Evolutionary conservation across 1,284 basidiomycete genomes (phyloP), one percentile per base, ranked within the genome.

Genomic region (Cerrena zonata): DNA sequence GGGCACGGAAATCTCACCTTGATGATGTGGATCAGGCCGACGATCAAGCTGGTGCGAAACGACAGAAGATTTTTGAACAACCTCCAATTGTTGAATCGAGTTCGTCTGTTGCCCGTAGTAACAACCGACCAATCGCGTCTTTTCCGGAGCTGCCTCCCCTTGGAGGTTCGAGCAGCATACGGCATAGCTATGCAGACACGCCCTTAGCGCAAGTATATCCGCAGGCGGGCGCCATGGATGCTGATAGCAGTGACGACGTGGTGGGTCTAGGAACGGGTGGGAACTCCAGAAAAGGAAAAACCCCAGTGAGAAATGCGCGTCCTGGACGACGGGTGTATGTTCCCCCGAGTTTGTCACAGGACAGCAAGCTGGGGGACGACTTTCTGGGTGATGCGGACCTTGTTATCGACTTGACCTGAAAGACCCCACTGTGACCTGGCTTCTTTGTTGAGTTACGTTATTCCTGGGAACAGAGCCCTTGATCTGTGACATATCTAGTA

Each of bases 361-460:
- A 41, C 7, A 41, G 39, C 18, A 18, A 18, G 18, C 18, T 41
- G 21, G 39, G 10, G 7, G 21, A 41, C 15, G 39, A 41, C 15
- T 41, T 41, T 19, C 39, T 18, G 21, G n/a, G 39, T 10, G n/a
- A 22, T 41, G 39, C 18, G 21, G 43, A 45, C 25, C 10, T 11
- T 22, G 23, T 45, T 10, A 45, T 45, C 25, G 43, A 45, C 24
- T 23, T 45, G n/a, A 45, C 43, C 10, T 45, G 43, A 45, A 10
- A 45, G 24, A 25, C 13, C n/a, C 11, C 34, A 36, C 34, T 36
- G 11, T 36, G n/a, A 11, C 11, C n/a, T 36, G 11, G n/a, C n/a
- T 36, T n/a, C n/a, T n/a, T n/a, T n/a, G n/a, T n/a, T n/a, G n/a
- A n/a, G n/a, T n/a, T n/a, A n/a, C n/a, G n/a, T n/a, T n/a, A n/a